Percentiles rank a stretch among this genome's conserved stretches.
phyloP scores from a whole-genome alignment of 2,329 filamentous ascomycete species.

The Apiospora rasikravindrae region DNA sequence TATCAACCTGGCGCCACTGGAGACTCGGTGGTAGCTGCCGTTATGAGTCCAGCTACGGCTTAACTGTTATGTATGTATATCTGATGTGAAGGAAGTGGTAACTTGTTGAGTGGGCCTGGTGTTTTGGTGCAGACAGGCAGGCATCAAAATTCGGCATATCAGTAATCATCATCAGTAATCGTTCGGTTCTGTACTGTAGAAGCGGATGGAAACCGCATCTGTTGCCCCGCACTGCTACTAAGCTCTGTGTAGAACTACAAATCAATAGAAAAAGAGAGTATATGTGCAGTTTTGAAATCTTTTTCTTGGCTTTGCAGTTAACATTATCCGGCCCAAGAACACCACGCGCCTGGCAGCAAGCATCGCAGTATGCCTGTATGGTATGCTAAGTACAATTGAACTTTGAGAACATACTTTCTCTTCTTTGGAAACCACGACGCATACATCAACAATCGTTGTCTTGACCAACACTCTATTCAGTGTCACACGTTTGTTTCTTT shows the following conservation, averaged over 20 bases:
- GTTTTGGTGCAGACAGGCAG: not conserved
- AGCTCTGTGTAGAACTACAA: not conserved
- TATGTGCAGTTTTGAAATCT: not conserved
- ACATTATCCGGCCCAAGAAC: not conserved
- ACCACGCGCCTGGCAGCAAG: constrained; percentile 7
- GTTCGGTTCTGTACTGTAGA: not conserved
- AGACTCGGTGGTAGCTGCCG: constrained; percentile 42
- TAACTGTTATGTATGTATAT: not conserved
- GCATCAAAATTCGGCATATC: not conserved
- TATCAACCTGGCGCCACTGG: constrained; percentile 45
- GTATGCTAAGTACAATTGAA: not conserved
- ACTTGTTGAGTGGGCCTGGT: not conserved
- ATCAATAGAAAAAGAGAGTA: not conserved
- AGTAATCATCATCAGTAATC: constrained; percentile 11
- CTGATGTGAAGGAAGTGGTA: not conserved
- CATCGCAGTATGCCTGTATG: not conserved
- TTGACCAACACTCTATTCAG: not conserved
- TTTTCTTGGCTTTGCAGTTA: not conserved
- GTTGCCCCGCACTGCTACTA: not conserved
- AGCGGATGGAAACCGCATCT: not conserved
- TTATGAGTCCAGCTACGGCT: not conserved
- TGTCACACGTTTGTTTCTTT: not conserved
- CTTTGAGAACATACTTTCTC: not conserved
- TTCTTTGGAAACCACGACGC: not conserved
- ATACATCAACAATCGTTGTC: not conserved